phyloP scores from a whole-genome alignment of 1,139 yeast genomes.

The Candida labiduridarum region DNA sequence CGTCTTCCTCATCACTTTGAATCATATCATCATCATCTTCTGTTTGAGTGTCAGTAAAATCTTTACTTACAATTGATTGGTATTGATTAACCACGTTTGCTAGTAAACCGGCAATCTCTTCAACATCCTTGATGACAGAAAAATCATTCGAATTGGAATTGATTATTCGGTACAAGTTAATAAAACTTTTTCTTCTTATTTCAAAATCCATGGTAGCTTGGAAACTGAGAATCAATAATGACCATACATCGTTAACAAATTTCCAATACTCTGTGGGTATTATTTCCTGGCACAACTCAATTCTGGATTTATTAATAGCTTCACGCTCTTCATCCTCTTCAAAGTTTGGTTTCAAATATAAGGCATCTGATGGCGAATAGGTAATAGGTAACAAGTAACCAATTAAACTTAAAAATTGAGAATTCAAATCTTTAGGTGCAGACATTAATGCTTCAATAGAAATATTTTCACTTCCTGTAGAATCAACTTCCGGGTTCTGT shows the following conservation, averaged over 20 bases:
- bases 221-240: conserved; percentile 68
- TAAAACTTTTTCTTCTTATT: conserved; percentile 61
- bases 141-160: conserved; percentile 28
- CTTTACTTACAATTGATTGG: conserved; percentile 29
- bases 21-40: conserved; percentile 14
- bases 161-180: conserved; percentile 58
- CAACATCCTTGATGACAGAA: conserved; percentile 24
- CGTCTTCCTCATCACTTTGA: conserved; percentile 11
- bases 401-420: conserved; percentile 58
- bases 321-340: conserved; percentile 28
- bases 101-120: conserved; percentile 48
- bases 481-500: conserved; percentile 9
- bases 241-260: conserved; percentile 56
- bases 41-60: conserved; percentile 11
- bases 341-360: conserved; percentile 31
- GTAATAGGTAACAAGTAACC: conserved; percentile 58
- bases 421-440: conserved; percentile 66
- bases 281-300: conserved; percentile 24
- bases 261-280: conserved; percentile 31
- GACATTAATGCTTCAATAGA: conserved; percentile 71
- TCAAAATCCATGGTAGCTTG: conserved; percentile 74
- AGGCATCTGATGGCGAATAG: conserved; percentile 32
- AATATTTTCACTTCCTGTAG: conserved; percentile 9
- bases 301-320: conserved; percentile 30
- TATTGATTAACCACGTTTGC: conserved; percentile 75